phyloP scores from a whole-genome alignment of 2,329 filamentous ascomycete genomes.

The Chlorencoelia australis region DNA sequence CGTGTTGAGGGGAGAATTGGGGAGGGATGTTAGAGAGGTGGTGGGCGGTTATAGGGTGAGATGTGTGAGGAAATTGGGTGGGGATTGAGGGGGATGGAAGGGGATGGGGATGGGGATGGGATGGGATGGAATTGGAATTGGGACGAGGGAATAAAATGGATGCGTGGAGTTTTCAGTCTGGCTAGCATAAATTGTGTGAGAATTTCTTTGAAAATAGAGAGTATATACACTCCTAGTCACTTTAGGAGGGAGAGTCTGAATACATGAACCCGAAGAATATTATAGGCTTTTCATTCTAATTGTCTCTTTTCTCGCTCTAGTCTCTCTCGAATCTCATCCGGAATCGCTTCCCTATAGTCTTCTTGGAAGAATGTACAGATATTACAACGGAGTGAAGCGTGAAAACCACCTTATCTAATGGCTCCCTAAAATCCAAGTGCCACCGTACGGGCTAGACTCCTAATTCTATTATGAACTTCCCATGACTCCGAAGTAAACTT shows the following conservation, averaged over 20 bases:
- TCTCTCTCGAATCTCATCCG: too few species aligned
- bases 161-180: neutral
- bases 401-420: constrained; percentile 2
- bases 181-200: neutral
- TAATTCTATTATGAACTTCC: neutral
- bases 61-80: constrained; percentile 10
- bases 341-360: too few species aligned
- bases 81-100: neutral
- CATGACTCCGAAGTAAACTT: constrained; percentile 8
- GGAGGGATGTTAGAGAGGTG: constrained; percentile 16
- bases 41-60: constrained; percentile 17
- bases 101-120: neutral
- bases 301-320: too few species aligned
- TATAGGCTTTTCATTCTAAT: too few species aligned
- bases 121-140: neutral
- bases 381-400: neutral
- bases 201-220: neutral
- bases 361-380: too few species aligned
- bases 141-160: neutral
- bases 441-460: too few species aligned
- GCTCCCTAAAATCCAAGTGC: constrained; percentile 1
- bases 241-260: neutral
- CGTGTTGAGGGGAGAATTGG: constrained; percentile 17
- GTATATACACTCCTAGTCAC: neutral
- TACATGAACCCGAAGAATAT: too few species aligned